These are phyloP conservation scores for Ustilago sp. DNA, from an alignment of 1,284 basidiomycete genomes.

Conservation along the genomic window DNA sequence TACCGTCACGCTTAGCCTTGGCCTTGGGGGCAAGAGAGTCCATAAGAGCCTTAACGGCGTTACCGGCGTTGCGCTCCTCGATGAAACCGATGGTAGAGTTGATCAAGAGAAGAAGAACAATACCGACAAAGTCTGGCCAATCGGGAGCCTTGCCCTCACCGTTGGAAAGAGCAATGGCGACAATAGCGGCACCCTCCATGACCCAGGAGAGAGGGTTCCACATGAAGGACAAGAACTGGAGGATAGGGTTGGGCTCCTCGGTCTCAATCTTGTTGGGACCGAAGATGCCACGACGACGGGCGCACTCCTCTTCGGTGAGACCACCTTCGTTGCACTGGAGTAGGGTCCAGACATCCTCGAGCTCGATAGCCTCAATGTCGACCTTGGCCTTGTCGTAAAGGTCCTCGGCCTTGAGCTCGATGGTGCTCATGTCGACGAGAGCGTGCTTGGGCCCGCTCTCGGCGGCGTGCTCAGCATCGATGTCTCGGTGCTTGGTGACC, in stretches of 20 bases:
- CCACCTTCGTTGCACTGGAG: conserved; percentile 87
- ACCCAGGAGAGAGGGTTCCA: conserved; percentile 77
- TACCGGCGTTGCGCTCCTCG: conserved; percentile 95
- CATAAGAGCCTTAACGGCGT: conserved; percentile 99
- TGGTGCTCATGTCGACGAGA: conserved; percentile 72
- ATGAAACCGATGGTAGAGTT: conserved; percentile 98
- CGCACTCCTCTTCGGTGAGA: conserved; percentile 80
- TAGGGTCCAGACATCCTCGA: conserved; percentile 96
- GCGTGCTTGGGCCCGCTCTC: conserved; percentile 64
- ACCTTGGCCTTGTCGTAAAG: conserved; percentile 99
- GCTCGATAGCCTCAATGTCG: conserved; percentile 94
- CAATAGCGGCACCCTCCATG: conserved; percentile 97
- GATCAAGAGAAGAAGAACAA: conserved; percentile 88
- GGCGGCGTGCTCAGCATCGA: conserved; percentile 55
- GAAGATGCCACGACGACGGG: conserved; percentile 89
- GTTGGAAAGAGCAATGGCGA: conserved; percentile 96
- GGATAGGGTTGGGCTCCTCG: conserved; percentile 78
- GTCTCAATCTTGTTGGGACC: conserved; percentile 88
- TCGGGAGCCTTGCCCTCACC: conserved; percentile 87
- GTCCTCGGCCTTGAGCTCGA: conserved; percentile 91
- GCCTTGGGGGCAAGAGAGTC: conserved; percentile 98
- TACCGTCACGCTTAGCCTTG: conserved; percentile 76
- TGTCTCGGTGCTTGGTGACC: conserved; percentile 57
- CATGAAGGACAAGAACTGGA: conserved; percentile 71
- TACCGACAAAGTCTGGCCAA: conserved; percentile 98